Conservation (phyloP, 192 early-diverging fungal genomes). For the Thamnidium elegans region DNA sequence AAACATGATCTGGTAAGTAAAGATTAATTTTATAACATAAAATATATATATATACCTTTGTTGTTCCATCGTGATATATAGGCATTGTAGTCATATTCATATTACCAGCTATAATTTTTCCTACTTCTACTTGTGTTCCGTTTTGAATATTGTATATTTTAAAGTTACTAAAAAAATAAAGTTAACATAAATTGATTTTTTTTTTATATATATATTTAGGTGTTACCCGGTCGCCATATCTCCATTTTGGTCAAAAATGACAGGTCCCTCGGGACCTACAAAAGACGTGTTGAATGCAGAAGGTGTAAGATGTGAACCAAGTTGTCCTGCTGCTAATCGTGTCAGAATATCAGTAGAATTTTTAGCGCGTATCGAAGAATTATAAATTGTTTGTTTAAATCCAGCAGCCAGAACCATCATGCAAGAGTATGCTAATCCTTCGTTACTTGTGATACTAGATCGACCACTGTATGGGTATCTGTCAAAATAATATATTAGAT, state of each 20-base stretch:
- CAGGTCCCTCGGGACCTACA: constrained; percentile 44
- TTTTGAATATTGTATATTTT: constrained; percentile 45
- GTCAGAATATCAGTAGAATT: constrained; percentile 19
- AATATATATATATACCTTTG: constrained; percentile 19
- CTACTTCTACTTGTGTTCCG: constrained; percentile 33
- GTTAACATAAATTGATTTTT: not conserved
- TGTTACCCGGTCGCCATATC: constrained; percentile 37
- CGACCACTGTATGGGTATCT: constrained; percentile 46
- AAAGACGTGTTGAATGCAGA: constrained; percentile 42
- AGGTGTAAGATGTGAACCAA: constrained; percentile 39
- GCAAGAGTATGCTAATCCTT: constrained; percentile 54
- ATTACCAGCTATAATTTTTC: constrained; percentile 37
- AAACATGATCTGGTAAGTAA: constrained; percentile 6
- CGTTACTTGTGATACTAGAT: constrained; percentile 42
- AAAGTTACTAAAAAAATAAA: constrained; percentile 37
- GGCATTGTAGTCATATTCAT: constrained; percentile 40
- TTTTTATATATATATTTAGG: not conserved
- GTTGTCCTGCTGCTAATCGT: constrained; percentile 31
- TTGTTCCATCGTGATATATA: constrained; percentile 49
- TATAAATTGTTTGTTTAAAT: constrained; percentile 41
- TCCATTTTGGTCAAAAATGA: constrained; percentile 46
- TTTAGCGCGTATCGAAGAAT: constrained; percentile 15
- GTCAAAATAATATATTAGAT: not conserved
- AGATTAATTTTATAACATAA: not conserved
- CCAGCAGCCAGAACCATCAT: constrained; percentile 50